phyloP scores from a whole-genome alignment of 2,329 filamentous ascomycete genomes.

The Graphium sp. region DNA sequence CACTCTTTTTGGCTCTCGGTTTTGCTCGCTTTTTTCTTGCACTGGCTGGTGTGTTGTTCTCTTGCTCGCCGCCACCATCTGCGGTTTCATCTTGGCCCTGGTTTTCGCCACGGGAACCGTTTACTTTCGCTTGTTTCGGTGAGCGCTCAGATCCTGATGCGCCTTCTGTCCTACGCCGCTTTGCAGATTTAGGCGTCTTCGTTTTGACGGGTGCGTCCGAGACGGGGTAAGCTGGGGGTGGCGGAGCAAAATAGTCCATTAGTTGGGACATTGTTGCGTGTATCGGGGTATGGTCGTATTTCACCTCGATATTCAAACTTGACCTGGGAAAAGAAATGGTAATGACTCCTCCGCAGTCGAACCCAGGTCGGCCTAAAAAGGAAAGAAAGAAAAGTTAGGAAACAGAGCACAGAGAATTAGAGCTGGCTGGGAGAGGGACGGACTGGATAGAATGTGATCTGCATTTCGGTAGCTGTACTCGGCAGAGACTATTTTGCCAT shows the following conservation, averaged over 20 bases:
- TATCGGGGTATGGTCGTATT: constrained; percentile 38
- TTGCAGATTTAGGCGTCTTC: constrained; percentile 1
- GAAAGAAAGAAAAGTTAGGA: constrained; percentile 6
- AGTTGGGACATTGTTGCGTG: constrained; percentile 37
- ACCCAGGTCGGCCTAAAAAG: constrained; percentile 35
- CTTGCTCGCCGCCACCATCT: too few species aligned
- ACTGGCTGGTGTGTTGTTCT: too few species aligned
- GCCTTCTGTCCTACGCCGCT: too few species aligned
- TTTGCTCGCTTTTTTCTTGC: too few species aligned
- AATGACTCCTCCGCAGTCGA: constrained; percentile 37
- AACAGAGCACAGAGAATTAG: too few species aligned
- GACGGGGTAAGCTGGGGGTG: constrained; percentile 11
- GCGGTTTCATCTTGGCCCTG: too few species aligned
- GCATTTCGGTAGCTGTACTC: constrained; percentile 30
- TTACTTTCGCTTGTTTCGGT: too few species aligned
- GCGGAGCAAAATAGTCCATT: constrained; percentile 26
- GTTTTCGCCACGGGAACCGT: too few species aligned
- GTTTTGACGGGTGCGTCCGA: background rate
- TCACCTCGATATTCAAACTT: constrained; percentile 28
- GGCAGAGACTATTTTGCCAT: constrained; percentile 22
- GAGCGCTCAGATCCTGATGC: too few species aligned
- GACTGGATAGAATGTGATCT: constrained; percentile 27
- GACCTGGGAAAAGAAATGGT: constrained; percentile 30
- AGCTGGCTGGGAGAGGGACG: too few species aligned
- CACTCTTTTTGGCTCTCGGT: too few species aligned